Conservation (phyloP, 345 rosid species). For the Nephelium lappaceum region DNA sequence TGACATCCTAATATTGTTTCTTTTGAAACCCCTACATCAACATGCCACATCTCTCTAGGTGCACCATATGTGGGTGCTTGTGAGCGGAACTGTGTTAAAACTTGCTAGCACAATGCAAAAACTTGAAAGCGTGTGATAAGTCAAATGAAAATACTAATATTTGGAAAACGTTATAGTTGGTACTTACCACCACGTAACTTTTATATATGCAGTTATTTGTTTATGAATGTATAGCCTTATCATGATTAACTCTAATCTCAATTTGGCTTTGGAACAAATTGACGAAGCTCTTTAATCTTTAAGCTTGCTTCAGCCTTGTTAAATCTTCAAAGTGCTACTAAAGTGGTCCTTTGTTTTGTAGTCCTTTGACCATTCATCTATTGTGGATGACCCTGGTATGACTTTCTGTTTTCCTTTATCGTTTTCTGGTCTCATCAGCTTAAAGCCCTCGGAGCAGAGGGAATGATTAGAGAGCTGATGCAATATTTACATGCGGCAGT, state of each 20-base stretch:
- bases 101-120: not conserved
- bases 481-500: slow-evolving; percentile 53
- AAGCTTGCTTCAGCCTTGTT: not conserved
- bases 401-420: slow-evolving; percentile 4
- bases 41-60: not conserved
- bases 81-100: not conserved
- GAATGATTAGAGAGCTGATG: slow-evolving; percentile 65
- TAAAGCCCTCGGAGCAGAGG: slow-evolving; percentile 77
- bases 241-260: not conserved
- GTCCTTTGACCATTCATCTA: not conserved
- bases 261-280: not conserved
- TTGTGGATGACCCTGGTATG: not conserved
- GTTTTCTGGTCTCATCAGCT: slow-evolving; percentile 46
- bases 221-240: not conserved
- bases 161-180: no score
- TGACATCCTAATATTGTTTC: no score
- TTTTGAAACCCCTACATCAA: no score
- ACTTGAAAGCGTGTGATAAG: not conserved
- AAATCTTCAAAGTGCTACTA: not conserved
- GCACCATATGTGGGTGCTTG: not conserved
- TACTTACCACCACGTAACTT: no score
- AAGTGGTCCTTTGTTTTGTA: not conserved
- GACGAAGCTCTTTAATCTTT: not conserved
- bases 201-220: not conserved
- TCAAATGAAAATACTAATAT: not conserved